These are phyloP conservation scores for Mercurialis annua DNA, from an alignment of 345 rosid genomes.

Conservation along the genomic window DNA sequence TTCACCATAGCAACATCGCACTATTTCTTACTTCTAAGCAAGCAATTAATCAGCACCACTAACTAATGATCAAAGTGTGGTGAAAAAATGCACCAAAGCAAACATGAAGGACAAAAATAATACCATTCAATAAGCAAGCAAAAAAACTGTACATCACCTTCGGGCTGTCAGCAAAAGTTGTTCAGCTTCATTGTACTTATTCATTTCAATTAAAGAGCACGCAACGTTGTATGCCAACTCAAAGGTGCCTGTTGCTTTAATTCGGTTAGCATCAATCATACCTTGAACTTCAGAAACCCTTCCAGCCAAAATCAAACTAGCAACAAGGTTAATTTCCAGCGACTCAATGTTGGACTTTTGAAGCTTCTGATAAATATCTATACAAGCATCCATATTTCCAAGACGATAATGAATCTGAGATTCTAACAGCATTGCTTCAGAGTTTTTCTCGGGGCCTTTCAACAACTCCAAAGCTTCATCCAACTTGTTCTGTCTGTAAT, in stretches of 20 bases:
- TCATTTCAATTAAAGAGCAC: slow-evolving; percentile 74
- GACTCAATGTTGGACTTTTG: slow-evolving; percentile 53
- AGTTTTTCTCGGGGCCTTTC: slow-evolving; percentile 47
- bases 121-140: neutral
- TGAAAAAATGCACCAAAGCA: neutral
- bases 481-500: slow-evolving; percentile 81
- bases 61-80: neutral
- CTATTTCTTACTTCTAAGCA: neutral
- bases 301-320: slow-evolving; percentile 72
- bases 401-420: slow-evolving; percentile 81
- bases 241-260: slow-evolving; percentile 68
- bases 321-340: slow-evolving; percentile 64
- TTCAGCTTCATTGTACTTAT: slow-evolving; percentile 69
- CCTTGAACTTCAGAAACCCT: slow-evolving; percentile 69
- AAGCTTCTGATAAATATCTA: slow-evolving; percentile 60
- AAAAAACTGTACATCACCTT: slow-evolving; percentile 40
- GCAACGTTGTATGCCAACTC: slow-evolving; percentile 88
- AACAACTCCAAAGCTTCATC: slow-evolving; percentile 64
- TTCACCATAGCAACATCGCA: neutral
- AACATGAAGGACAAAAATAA: neutral
- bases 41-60: neutral
- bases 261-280: slow-evolving; percentile 56
- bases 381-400: slow-evolving; percentile 69
- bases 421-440: slow-evolving; percentile 64
- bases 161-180: slow-evolving; percentile 72